Evolutionary conservation across 306 rosid genomes (phyloP), one percentile per base, ranked within the genome.

Genomic region (Quercus robur): DNA sequence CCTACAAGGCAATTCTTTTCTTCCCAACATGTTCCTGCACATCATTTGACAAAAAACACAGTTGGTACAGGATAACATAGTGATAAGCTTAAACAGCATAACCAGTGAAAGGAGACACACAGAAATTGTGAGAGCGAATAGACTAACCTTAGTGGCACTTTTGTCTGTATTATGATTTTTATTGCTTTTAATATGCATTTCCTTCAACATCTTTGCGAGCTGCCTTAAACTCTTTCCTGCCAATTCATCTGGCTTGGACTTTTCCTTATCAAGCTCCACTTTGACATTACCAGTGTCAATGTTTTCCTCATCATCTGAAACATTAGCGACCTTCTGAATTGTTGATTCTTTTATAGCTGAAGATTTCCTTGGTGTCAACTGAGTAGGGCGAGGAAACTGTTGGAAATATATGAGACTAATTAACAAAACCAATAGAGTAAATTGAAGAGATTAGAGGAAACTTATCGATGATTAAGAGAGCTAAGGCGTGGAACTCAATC

Each of bases 1-100:
- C 82, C 78, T 89, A 91, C 81, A 94, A 78, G 18, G 97, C 94
- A 21, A 86, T 84, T 85, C 97, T 92, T 71, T 83, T 75, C 82
- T 67, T 83, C 83, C 76, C 89, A 51, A 30, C 87, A 62, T 68
- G 85, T 86, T 88, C 81, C 64, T 15, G 80, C 79, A 73, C 71
- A 75, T 41, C 38, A 26, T 8, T 2, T 59, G 61, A 56, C 6
- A 49, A 4, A 74, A 57, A 1, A 75, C 44, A 21, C 31, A 21
- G 71, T 73, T 11, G 19, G 23, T 5, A 58, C 46, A 57, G 52
- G 0, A 5, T 11, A 49, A 23, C 69, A 38, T 12, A 26, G 11
- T 69, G 20, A 18, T 46, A 11, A 70, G 61, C 51, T 69, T 33
- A n/a, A 28, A 28, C 6, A 21, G 31, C 0, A 31, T 35, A 10